A percentile compares a stretch with the other conserved stretches of the same genome.
Conservation (phyloP, 116 monocot species). For the Dioscorea cayenensis region DNA sequence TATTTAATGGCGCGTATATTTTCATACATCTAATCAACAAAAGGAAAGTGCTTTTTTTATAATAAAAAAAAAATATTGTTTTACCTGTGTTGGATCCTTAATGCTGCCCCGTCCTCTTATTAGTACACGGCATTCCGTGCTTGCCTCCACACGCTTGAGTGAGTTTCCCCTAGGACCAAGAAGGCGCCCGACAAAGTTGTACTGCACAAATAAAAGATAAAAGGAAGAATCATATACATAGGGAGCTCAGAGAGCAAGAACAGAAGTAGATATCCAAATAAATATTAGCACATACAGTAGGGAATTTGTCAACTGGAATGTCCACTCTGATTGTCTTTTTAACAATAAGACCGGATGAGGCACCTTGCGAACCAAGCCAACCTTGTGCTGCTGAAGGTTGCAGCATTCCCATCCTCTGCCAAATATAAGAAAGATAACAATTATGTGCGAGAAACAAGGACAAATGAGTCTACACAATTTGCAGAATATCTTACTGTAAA, state of each 20-base stretch:
- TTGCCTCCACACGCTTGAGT: slow-evolving; percentile 72
- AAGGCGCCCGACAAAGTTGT: slow-evolving; percentile 81
- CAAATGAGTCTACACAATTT: too few relatives aligned
- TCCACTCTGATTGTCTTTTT: slow-evolving; percentile 89
- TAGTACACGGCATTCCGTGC: slow-evolving; percentile 73
- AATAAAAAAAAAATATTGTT: neutral
- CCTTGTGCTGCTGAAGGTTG: slow-evolving; percentile 52
- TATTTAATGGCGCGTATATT: too few relatives aligned
- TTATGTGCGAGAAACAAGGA: too few relatives aligned
- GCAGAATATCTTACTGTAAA: too few relatives aligned
- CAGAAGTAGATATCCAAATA: neutral
- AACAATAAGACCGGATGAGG: slow-evolving; percentile 68
- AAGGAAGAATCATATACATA: neutral
- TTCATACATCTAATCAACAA: neutral
- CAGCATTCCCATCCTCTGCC: slow-evolving; percentile 48
- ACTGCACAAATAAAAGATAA: slow-evolving; percentile 29
- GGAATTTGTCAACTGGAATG: slow-evolving; percentile 86
- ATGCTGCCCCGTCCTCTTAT: slow-evolving; percentile 86
- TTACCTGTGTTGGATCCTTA: slow-evolving; percentile 74
- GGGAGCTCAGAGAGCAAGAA: neutral
- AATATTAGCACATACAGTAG: slow-evolving; percentile 50
- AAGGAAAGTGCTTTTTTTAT: neutral
- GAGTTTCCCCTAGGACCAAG: slow-evolving; percentile 88
- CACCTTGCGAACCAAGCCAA: slow-evolving; percentile 76
- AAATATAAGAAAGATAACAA: slow-evolving; percentile 1